Base-by-base conservation (phyloP, 2,329 filamentous ascomycete species). In the Boeremia exigua region DNA sequence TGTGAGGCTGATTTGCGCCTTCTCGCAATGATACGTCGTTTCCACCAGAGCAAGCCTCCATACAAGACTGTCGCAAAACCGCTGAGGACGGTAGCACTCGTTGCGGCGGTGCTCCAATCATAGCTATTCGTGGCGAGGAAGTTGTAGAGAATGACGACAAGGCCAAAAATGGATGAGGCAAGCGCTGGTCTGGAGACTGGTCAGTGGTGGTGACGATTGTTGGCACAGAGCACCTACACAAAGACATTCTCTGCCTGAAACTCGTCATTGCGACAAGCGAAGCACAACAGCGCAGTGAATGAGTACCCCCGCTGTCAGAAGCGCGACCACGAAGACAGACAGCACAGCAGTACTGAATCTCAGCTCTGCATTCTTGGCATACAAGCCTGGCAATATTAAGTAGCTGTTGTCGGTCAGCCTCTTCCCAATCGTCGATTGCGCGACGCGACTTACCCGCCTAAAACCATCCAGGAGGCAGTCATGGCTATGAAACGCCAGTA, bases 181-280 rank as follows among this genome's bases (percentile, higher is more conserved):
- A 81, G 73, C 44, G 75, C 70, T 9, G 78, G 78, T 15, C 73
- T 76, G 42, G 1, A n/a, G 19, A 3, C 7, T 1, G 40, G 52
- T 70, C 53, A 71, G 70, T 59, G 23, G 55, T 10, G 25, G 28
- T 27, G 23, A n/a, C 33, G 11, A 36, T 19, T 19, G 11, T 6
- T 39, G 36, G 15, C 15, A 19, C 10, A 29, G 23, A 7, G 23
- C 14, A 56, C 70, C 29, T 76, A 80, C 63, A 81, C 65, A 62
- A 81, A 81, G 60, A 83, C 73, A 28, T 72, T 66, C 47, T 82
- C 80, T 40, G 78, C 75, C 55, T 79, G 80, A 60, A 82, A 83
- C 23, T 77, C 60, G 56, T 74, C 70, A 60, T 76, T 79, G 40
- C 73, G 76, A 59, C 79, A 78, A 10, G 78, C 76, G 54, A 82